A percentile compares a stretch with the other conserved stretches of the same genome.
Conservation (phyloP, 2,329 filamentous ascomycete genomes). For the Colletotrichum sp. region DNA sequence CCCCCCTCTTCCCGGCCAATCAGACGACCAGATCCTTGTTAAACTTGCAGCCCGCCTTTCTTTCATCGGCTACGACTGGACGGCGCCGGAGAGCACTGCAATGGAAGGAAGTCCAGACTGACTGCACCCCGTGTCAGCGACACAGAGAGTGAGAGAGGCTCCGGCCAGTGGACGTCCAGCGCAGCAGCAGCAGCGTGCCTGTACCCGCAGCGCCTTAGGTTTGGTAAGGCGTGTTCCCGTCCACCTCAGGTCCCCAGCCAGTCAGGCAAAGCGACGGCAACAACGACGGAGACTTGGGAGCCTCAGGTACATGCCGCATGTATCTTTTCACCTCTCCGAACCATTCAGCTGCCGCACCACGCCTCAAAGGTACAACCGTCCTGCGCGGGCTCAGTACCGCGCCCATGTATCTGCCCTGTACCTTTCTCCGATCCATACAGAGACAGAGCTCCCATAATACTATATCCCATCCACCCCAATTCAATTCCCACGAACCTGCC, state of each 20-base stretch:
- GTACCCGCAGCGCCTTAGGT: not conserved
- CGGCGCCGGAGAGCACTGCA: not conserved
- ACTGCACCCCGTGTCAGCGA: not conserved
- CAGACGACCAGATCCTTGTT: not conserved
- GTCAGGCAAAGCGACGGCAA: not conserved
- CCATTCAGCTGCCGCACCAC: not conserved
- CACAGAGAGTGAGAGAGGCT: not conserved
- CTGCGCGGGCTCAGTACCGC: not conserved
- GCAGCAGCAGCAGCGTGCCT: not conserved
- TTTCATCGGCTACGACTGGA: not conserved
- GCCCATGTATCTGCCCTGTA: not conserved
- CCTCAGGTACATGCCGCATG: conserved; percentile 10
- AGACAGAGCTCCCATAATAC: conserved; percentile 10
- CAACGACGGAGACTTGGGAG: not conserved
- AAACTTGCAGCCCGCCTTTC: conserved; percentile 1
- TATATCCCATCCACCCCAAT: conserved; percentile 13
- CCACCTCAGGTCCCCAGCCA: not conserved
- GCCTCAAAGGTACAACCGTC: not conserved
- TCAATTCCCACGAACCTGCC: conserved; percentile 14
- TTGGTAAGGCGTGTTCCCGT: not conserved
- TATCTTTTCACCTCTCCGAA: not conserved
- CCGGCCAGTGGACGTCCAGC: not conserved
- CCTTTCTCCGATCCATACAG: conserved; percentile 1
- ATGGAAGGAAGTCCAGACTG: not conserved
- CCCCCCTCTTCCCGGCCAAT: conserved; percentile 2